A percentile compares a stretch with the other conserved stretches of the same genome.
phyloP scores from a whole-genome alignment of 2,329 filamentous ascomycete genomes.

The Dactylellina haptotyla region DNA sequence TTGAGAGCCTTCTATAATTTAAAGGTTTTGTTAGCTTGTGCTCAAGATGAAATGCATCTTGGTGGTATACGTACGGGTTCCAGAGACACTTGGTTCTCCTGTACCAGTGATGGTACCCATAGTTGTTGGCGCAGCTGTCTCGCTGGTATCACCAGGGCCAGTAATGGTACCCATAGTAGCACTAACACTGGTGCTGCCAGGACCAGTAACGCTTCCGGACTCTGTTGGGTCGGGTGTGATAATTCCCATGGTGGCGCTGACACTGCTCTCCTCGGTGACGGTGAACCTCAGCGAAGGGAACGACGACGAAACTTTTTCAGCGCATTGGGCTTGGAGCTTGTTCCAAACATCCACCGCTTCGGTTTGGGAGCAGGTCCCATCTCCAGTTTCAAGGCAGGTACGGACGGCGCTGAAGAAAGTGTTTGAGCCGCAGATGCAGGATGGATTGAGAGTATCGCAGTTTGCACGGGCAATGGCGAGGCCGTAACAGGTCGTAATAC shows the following conservation, averaged over 20 bases:
- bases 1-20: constrained; percentile 27
- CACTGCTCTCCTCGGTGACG: constrained; percentile 9
- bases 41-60: background rate
- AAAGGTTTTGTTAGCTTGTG: background rate
- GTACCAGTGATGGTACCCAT: constrained; percentile 37
- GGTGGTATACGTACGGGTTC: constrained; percentile 25
- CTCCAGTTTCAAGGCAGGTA: constrained; percentile 33
- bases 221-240: constrained; percentile 21
- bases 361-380: constrained; percentile 31
- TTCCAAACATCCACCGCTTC: constrained; percentile 38
- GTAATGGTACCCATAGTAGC: constrained; percentile 1
- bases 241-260: constrained; percentile 10
- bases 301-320: constrained; percentile 32
- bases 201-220: too few species aligned
- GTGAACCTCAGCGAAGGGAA: constrained; percentile 33
- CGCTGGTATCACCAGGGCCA: constrained; percentile 2
- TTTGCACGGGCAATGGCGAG: constrained; percentile 43
- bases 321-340: constrained; percentile 41
- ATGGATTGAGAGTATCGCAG: constrained; percentile 47
- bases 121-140: background rate
- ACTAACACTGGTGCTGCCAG: background rate
- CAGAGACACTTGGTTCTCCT: constrained; percentile 10
- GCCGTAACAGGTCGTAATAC: constrained; percentile 42
- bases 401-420: constrained; percentile 41
- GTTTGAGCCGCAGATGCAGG: constrained; percentile 48